Evolutionary conservation across 176 grass and related monocot genomes (phyloP), one percentile per base, ranked within the genome.

Genomic region (Elymus sibiricus): DNA sequence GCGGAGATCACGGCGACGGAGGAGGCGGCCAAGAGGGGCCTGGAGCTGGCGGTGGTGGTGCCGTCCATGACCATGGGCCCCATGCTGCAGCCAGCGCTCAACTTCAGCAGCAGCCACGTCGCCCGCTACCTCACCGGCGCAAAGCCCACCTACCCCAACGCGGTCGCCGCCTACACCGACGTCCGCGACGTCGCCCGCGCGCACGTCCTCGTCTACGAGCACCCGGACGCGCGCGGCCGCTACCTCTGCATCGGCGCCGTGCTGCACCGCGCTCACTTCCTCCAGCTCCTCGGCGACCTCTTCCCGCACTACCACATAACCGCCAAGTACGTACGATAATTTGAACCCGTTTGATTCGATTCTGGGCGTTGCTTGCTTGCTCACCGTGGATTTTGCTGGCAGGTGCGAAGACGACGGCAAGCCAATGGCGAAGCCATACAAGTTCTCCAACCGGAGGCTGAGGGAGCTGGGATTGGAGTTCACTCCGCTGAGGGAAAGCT

Each of bases 231-330:
- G 0, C n/a, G 58, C 2, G 84, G 91, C n/a, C 84, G 88, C 0
- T 92, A 90, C 80, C 84, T 92, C 34, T 92, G 88, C 87, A 71
- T 93, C 74, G 74, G 61, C 44, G 4, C 64, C 58, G 91, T 93
- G 27, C 69, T 90, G 1, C 91, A 90, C 76, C 88, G 91, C 49
- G 22, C 37, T 0, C 25, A 92, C 6, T 28, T 87, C 37, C 24
- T 87, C 24, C 51, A 24, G 5, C 24, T 90, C 11, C 87, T 92
- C 83, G 37, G 5, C 61, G 75, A 92, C 0, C 78, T 89, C 35
- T 87, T 90, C 75, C 84, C 91, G 1, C 27, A 84, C 4, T 90
- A 90, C 26, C 71, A 78, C 5, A 64, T 84, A 64, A 86, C 83
- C 0, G 42, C 78, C 35, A 88, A 78, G 86, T 83, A 81, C 10